Evolutionary conservation across 2,329 filamentous ascomycete species (phyloP).

Genomic region (Triangularia setosa): DNA sequence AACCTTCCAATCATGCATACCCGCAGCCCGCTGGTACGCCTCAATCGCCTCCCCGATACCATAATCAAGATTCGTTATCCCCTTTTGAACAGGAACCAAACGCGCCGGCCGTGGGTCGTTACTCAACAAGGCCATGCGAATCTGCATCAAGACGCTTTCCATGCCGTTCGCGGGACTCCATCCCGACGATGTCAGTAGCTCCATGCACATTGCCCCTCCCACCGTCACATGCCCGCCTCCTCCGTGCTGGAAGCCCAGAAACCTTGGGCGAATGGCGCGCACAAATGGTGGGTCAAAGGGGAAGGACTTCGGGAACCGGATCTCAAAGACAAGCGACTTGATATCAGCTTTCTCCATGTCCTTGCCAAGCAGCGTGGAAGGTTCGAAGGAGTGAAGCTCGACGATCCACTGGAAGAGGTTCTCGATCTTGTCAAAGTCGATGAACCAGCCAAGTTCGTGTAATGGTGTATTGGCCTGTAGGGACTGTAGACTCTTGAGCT

Average conservation of each 20-base stretch:
- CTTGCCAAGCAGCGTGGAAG: constrained; percentile 61
- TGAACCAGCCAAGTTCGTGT: constrained; percentile 77
- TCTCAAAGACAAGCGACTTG: constrained; percentile 71
- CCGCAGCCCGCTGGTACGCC: constrained; percentile 68
- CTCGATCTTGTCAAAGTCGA: constrained; percentile 60
- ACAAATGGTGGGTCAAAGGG: constrained; percentile 81
- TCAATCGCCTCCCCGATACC: constrained; percentile 65
- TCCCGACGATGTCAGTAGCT: constrained; percentile 76
- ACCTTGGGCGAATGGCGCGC: constrained; percentile 75
- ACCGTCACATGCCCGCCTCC: constrained; percentile 83
- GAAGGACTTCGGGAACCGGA: constrained; percentile 74
- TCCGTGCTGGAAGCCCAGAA: constrained; percentile 65
- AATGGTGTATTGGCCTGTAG: constrained; percentile 58
- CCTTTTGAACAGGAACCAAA: constrained; percentile 36
- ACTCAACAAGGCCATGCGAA: constrained; percentile 70
- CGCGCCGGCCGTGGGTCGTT: constrained; percentile 68
- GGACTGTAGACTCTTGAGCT: constrained; percentile 61
- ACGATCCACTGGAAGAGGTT: constrained; percentile 92
- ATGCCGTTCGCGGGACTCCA: constrained; percentile 73
- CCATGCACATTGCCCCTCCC: constrained; percentile 81
- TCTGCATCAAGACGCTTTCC: constrained; percentile 76
- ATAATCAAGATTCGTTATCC: constrained; percentile 49
- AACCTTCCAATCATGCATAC: constrained; percentile 67
- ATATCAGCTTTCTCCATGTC: constrained; percentile 65
- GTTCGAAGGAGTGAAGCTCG: constrained; percentile 79